These are phyloP conservation scores for Magnaporthiopsis poae DNA, from an alignment of 2,329 filamentous ascomycete genomes.

Conservation along the genomic window DNA sequence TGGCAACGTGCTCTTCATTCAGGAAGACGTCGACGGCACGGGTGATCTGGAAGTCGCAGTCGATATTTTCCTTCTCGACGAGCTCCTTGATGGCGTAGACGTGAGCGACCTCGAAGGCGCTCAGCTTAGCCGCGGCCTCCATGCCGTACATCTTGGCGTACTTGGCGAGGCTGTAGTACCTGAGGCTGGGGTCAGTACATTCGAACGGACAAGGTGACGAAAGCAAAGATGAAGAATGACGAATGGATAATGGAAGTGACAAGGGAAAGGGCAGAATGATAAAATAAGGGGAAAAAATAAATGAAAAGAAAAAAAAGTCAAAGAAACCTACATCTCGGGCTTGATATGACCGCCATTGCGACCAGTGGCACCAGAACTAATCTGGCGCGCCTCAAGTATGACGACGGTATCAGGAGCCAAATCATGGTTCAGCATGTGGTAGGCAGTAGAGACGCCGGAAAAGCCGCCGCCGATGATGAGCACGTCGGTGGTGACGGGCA, in stretches of 20 bases:
- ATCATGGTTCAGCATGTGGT: slow-evolving; percentile 25
- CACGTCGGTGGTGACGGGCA: slow-evolving; percentile 33
- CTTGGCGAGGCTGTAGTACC: slow-evolving; percentile 1
- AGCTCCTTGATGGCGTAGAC: slow-evolving; percentile 24
- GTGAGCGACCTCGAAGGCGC: slow-evolving; percentile 21
- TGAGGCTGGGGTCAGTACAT: neutral
- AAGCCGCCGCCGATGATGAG: slow-evolving; percentile 38
- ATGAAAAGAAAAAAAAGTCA: neutral
- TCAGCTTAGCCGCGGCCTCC: slow-evolving; percentile 21
- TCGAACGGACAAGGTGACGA: no score
- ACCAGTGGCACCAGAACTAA: slow-evolving; percentile 43
- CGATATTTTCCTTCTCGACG: slow-evolving; percentile 27
- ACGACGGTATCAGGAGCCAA: slow-evolving; percentile 20
- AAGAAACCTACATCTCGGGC: slow-evolving; percentile 5
- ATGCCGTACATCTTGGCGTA: slow-evolving; percentile 14
- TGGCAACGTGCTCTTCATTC: slow-evolving; percentile 14
- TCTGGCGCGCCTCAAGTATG: slow-evolving; percentile 38
- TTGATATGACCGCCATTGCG: slow-evolving; percentile 45
- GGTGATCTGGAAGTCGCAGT: slow-evolving; percentile 35
- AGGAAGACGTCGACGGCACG: slow-evolving; percentile 30
- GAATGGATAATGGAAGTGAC: no score
- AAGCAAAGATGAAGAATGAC: no score
- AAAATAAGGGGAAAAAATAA: no score
- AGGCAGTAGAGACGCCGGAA: slow-evolving; percentile 32
- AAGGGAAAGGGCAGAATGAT: no score